Conservation (phyloP, 2,329 filamentous ascomycete species). For the Beauveria scarabaeidicola region DNA sequence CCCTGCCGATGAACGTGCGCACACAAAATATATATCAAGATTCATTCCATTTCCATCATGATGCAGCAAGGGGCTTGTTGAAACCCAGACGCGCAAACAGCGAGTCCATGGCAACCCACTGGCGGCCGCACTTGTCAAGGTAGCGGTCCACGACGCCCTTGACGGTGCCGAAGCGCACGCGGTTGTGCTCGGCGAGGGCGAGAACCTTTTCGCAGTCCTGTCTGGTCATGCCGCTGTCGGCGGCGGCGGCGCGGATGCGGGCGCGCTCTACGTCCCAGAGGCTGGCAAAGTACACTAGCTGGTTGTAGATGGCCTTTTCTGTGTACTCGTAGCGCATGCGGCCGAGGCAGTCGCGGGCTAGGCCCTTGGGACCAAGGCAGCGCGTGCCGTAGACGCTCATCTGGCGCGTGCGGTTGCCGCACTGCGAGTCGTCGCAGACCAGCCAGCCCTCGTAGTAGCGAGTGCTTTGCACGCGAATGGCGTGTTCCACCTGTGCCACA, state of each 20-base stretch:
- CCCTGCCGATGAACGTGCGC: not conserved
- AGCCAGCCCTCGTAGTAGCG: slow-evolving; percentile 92
- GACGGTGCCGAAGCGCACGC: slow-evolving; percentile 65
- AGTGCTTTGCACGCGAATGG: slow-evolving; percentile 68
- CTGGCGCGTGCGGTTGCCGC: slow-evolving; percentile 78
- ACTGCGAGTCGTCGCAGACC: slow-evolving; percentile 80
- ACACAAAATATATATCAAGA: not conserved
- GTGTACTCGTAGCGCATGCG: slow-evolving; percentile 81
- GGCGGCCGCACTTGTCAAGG: slow-evolving; percentile 78
- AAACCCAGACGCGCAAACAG: slow-evolving; percentile 66
- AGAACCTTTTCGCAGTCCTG: slow-evolving; percentile 57
- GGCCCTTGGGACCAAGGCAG: slow-evolving; percentile 79
- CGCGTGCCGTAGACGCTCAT: slow-evolving; percentile 88
- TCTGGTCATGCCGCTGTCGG: slow-evolving; percentile 36
- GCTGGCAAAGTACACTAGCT: slow-evolving; percentile 76
- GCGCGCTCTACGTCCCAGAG: slow-evolving; percentile 89
- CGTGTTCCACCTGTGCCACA: slow-evolving; percentile 77
- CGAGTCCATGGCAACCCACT: slow-evolving; percentile 90
- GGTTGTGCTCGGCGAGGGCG: slow-evolving; percentile 74
- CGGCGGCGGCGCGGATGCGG: slow-evolving; percentile 40
- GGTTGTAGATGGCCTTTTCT: slow-evolving; percentile 91
- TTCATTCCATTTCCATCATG: not conserved
- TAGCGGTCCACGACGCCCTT: slow-evolving; percentile 73
- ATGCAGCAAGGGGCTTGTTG: slow-evolving; percentile 22
- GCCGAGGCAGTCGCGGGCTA: slow-evolving; percentile 76